phyloP scores from a whole-genome alignment of 352 stramenopile species.

The Globisporangium alternatum region DNA sequence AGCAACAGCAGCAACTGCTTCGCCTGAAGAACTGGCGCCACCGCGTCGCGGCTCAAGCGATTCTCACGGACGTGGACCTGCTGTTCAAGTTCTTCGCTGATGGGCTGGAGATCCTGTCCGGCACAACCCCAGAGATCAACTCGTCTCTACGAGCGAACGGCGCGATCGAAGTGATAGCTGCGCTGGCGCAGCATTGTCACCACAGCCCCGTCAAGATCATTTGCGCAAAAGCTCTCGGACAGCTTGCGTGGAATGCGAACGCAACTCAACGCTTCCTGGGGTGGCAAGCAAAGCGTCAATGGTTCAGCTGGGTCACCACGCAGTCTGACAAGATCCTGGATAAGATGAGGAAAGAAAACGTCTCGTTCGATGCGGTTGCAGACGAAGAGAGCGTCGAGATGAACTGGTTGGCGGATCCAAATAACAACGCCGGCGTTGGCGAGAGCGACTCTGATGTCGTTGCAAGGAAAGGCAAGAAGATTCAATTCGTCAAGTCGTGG shows the following conservation, averaged over 20 bases:
- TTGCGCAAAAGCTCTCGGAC: constrained; percentile 49
- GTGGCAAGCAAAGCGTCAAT: constrained; percentile 64
- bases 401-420: constrained; percentile 63
- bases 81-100: constrained; percentile 71
- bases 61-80: constrained; percentile 65
- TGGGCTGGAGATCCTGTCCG: constrained; percentile 51
- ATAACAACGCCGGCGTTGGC: constrained; percentile 24
- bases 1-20: constrained; percentile 58
- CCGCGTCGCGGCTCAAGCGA: constrained; percentile 55
- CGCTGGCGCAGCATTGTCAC: constrained; percentile 35
- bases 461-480: constrained; percentile 35
- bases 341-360: constrained; percentile 22
- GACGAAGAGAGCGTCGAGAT: constrained; percentile 31
- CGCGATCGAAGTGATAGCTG: constrained; percentile 61
- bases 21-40: constrained; percentile 71
- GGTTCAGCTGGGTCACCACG: constrained; percentile 49
- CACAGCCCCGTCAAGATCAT: constrained; percentile 39
- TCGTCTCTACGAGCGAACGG: constrained; percentile 50
- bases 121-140: constrained; percentile 44
- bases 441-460: constrained; percentile 31
- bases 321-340: constrained; percentile 36
- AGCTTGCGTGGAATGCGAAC: constrained; percentile 70
- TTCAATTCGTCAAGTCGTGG: constrained; percentile 51
- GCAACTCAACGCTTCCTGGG: constrained; percentile 47
- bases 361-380: constrained; percentile 52